Conservation (phyloP, 2,329 filamentous ascomycete genomes). For the Cercospora zeae-maydis region DNA sequence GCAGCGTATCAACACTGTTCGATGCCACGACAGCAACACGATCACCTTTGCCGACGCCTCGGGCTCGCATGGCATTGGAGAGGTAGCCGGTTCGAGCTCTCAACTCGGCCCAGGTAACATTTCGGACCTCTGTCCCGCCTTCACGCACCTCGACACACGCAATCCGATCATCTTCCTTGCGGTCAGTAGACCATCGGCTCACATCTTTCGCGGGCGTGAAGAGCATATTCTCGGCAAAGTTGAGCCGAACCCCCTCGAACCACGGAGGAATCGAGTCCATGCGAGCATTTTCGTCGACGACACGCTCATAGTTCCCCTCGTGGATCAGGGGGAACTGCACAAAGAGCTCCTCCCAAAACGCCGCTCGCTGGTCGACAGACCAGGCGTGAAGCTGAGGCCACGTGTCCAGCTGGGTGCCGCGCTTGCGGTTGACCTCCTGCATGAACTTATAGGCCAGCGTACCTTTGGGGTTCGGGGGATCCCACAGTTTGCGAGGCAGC, state of each 20-base stretch:
- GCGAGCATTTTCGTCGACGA: constrained; percentile 66
- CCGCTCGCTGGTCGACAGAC: constrained; percentile 58
- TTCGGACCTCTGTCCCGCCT: constrained; percentile 50
- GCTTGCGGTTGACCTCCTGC: constrained; percentile 59
- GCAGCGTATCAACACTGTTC: constrained; percentile 70
- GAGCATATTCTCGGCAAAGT: constrained; percentile 78
- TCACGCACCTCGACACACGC: constrained; percentile 72
- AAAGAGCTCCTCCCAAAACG: constrained; percentile 66
- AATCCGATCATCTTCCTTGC: constrained; percentile 68
- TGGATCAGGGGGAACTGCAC: constrained; percentile 59
- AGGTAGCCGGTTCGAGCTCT: constrained; percentile 57
- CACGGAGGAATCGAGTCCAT: constrained; percentile 71
- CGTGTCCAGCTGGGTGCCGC: constrained; percentile 57
- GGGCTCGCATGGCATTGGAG: constrained; percentile 62
- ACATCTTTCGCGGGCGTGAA: constrained; percentile 52
- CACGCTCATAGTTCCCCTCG: constrained; percentile 48
- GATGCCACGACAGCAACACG: constrained; percentile 70
- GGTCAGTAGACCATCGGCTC: constrained; percentile 48
- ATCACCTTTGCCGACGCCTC: constrained; percentile 68
- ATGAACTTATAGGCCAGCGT: constrained; percentile 67
- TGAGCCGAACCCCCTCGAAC: constrained; percentile 71
- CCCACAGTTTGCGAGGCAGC: constrained; percentile 46
- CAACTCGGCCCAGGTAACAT: constrained; percentile 66
- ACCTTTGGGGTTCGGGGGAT: constrained; percentile 37
- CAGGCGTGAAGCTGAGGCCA: constrained; percentile 69